These are phyloP conservation scores for Russula foetens DNA, from an alignment of 768 basidiomycete genomes.

Conservation along the genomic window DNA sequence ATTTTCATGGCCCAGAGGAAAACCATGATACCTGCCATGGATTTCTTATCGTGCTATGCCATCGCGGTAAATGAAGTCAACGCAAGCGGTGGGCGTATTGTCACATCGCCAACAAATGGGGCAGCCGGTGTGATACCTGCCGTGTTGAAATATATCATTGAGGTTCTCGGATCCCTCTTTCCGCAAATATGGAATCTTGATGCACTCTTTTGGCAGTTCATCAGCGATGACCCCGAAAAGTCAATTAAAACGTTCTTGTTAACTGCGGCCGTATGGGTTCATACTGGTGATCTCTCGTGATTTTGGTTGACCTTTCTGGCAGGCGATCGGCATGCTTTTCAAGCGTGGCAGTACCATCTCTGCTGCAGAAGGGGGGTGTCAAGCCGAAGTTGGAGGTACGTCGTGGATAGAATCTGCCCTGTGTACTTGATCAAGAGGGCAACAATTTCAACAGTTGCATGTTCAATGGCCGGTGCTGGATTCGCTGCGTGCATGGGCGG, in stretches of 20 bases:
- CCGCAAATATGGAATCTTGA: background rate
- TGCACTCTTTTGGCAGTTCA: constrained; percentile 44
- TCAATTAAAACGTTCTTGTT: constrained; percentile 84
- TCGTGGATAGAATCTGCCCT: background rate
- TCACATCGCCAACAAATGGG: constrained; percentile 91
- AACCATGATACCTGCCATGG: constrained; percentile 87
- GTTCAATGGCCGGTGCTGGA: constrained; percentile 92
- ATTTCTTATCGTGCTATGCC: constrained; percentile 90
- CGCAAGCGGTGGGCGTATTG: constrained; percentile 86
- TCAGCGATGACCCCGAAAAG: constrained; percentile 86
- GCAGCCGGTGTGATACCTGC: constrained; percentile 92
- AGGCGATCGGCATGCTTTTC: constrained; percentile 93
- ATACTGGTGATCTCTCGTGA: constrained; percentile 1
- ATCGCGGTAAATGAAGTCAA: constrained; percentile 96
- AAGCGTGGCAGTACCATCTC: constrained; percentile 96
- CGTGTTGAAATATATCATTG: constrained; percentile 82
- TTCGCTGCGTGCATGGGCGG: constrained; percentile 95
- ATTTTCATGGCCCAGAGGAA: constrained; percentile 43
- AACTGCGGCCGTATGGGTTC: constrained; percentile 66
- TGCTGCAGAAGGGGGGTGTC: constrained; percentile 92
- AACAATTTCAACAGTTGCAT: constrained; percentile 51
- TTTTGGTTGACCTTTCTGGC: constrained; percentile 9
- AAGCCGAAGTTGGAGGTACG: constrained; percentile 88
- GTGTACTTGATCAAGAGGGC: background rate
- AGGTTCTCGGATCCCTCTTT: constrained; percentile 34